Evolutionary conservation across 2,329 filamentous ascomycete species (phyloP).

Genomic region (Diplocarpon mali): DNA sequence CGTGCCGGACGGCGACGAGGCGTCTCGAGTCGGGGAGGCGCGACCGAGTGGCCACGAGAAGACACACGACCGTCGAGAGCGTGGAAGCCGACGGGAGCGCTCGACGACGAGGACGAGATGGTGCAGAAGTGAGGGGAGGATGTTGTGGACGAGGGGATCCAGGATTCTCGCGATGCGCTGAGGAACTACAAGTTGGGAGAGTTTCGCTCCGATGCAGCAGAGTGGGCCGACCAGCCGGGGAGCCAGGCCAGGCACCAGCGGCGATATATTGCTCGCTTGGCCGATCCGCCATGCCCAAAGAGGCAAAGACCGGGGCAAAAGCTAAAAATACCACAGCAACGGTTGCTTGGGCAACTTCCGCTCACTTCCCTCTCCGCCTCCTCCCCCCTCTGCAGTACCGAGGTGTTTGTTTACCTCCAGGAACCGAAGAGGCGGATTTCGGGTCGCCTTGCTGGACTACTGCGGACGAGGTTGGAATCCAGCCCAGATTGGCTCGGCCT

Average conservation of each 20-base stretch:
- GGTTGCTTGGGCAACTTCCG: no score
- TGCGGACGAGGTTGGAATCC: no score
- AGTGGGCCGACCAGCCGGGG: background rate
- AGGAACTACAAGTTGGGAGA: background rate
- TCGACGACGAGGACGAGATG: background rate
- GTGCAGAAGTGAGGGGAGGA: background rate
- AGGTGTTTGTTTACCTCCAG: no score
- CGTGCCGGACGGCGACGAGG: background rate
- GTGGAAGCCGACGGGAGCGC: background rate
- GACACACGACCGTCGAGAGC: constrained; percentile 1
- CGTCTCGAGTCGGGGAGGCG: constrained; percentile 1
- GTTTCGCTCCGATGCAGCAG: no score
- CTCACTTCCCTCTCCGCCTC: background rate
- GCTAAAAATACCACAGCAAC: constrained; percentile 4
- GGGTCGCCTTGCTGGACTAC: no score
- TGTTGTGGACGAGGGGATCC: background rate
- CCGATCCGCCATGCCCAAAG: background rate
- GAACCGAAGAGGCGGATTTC: no score
- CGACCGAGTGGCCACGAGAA: constrained; percentile 1
- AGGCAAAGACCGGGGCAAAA: constrained; percentile 2
- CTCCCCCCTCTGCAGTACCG: no score
- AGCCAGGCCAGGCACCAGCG: constrained; percentile 1
- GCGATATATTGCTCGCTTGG: constrained; percentile 1
- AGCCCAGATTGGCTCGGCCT: no score
- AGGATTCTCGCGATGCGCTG: background rate